A percentile compares a stretch with the other conserved stretches of the same genome.
Conservation (phyloP, 192 early-diverging fungal genomes). For the Coemansia sp. region DNA sequence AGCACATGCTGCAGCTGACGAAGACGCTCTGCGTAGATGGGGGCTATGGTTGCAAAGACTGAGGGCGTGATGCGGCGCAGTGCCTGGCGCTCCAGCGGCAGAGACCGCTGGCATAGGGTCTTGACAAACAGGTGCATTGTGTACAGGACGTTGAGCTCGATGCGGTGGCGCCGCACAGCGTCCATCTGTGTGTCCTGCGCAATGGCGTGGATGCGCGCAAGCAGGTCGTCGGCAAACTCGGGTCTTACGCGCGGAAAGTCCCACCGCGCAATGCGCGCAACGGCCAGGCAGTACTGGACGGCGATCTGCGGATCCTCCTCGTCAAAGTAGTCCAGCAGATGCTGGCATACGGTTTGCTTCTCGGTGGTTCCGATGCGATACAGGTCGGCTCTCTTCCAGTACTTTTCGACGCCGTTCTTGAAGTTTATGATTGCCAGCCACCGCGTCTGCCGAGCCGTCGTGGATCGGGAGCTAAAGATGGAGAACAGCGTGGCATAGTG, state of each 20-base stretch:
- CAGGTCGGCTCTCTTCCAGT: slow-evolving; percentile 73
- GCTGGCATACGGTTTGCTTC: slow-evolving; percentile 67
- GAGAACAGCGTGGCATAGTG: slow-evolving; percentile 51
- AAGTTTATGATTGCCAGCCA: slow-evolving; percentile 76
- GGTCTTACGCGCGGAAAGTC: slow-evolving; percentile 90
- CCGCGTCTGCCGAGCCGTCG: slow-evolving; percentile 52
- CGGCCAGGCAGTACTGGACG: slow-evolving; percentile 71
- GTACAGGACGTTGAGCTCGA: slow-evolving; percentile 72
- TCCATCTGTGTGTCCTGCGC: slow-evolving; percentile 5
- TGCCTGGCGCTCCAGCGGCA: slow-evolving; percentile 62
- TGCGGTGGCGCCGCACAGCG: slow-evolving; percentile 35
- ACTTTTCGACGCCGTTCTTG: slow-evolving; percentile 90
- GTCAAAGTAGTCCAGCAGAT: slow-evolving; percentile 64
- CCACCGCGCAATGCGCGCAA: slow-evolving; percentile 79
- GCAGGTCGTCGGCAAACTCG: slow-evolving; percentile 40
- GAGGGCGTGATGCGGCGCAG: slow-evolving; percentile 66
- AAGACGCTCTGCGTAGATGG: slow-evolving; percentile 64
- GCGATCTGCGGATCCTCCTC: slow-evolving; percentile 73
- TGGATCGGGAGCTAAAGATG: slow-evolving; percentile 52
- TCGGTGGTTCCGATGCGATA: slow-evolving; percentile 62
- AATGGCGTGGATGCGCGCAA: slow-evolving; percentile 17
- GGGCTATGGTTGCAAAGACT: slow-evolving; percentile 65
- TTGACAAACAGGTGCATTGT: slow-evolving; percentile 77
- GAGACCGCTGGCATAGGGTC: slow-evolving; percentile 66
- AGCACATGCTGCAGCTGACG: slow-evolving; percentile 55